Base-by-base conservation (phyloP, 306 rosid species). In the Luffa aegyptiaca region DNA sequence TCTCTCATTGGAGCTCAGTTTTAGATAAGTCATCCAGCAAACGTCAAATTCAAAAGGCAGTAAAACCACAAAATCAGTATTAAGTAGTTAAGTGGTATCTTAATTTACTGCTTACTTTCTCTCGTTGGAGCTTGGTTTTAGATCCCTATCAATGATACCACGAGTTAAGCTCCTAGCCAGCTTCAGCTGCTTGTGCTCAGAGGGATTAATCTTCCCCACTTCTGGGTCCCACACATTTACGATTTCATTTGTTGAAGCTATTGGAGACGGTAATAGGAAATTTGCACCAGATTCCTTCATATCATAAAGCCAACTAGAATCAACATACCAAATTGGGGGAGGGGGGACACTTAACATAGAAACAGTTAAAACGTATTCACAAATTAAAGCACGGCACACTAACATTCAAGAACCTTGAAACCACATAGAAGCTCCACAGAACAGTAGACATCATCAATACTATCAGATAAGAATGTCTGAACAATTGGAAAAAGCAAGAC, bases 171-270 rank as follows among this genome's bases (percentile, higher is more conserved):
- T 93, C 88, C 97, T 90, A 4, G 97, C 97, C 72, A 93, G 92
- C 90, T 93, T 95, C 85, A 95, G 88, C 84, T 93, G 99, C 89
- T 93, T 95, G 88, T 95, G 97, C 87, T 95, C 99, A 33, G 97
- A 95, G 46, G 97, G 99, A 82, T 95, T 93, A 73, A 89, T 85
- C 87, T 87, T 95, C 64, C 97, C 99, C 65, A 93, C 84, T 83
- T 95, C 99, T 14, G 97, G 99, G 84, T 95, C 99, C 97, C 95
- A 92, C 56, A 95, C 92, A 76, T 81, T 92, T 80, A 95, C 97
- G 76, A 95, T 93, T 65, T 91, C 97, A 88, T 95, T 95, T 79
- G 97, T 89, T 39, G 99, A 93, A 80, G 94, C 90, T 76, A 95
- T 86, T 81, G 97, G 97, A 33, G 99, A 89, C 18, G 99, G 97